A percentile compares a stretch with the other conserved stretches of the same genome.
Conservation (phyloP, 192 early-diverging fungal genomes). For the Gigaspora rosea region DNA sequence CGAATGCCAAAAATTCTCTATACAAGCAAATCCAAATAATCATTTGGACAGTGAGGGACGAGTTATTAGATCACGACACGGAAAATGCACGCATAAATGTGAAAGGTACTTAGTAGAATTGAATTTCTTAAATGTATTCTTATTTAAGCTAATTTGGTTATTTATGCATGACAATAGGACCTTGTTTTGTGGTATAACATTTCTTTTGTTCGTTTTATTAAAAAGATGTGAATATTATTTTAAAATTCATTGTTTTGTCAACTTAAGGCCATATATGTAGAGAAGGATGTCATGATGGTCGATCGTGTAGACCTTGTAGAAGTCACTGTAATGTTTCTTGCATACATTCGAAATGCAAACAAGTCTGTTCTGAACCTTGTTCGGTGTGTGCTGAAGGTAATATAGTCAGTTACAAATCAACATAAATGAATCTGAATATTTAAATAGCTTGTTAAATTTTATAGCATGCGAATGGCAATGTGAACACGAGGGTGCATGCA, state of each 20-base stretch:
- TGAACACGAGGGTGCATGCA: conserved; percentile 49
- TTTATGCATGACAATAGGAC: background rate
- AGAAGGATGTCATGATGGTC: background rate
- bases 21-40: background rate
- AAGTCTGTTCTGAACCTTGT: conserved; percentile 44
- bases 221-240: background rate
- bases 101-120: background rate
- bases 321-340: conserved; percentile 44
- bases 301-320: conserved; percentile 42
- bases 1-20: conserved; percentile 37
- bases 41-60: background rate
- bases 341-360: conserved; percentile 42
- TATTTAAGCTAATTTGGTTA: background rate
- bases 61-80: conserved; percentile 6
- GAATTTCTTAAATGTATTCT: background rate
- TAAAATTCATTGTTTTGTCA: background rate
- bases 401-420: no score
- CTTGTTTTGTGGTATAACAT: no score
- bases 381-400: conserved; percentile 42
- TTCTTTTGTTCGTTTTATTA: no score
- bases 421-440: no score
- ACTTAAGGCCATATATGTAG: conserved; percentile 41
- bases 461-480: conserved; percentile 53
- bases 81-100: conserved; percentile 42
- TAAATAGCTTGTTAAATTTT: no score